A percentile compares a stretch with the other conserved stretches of the same genome.
phyloP scores from a whole-genome alignment of 768 basidiomycete species.

The Serendipita sp. region DNA sequence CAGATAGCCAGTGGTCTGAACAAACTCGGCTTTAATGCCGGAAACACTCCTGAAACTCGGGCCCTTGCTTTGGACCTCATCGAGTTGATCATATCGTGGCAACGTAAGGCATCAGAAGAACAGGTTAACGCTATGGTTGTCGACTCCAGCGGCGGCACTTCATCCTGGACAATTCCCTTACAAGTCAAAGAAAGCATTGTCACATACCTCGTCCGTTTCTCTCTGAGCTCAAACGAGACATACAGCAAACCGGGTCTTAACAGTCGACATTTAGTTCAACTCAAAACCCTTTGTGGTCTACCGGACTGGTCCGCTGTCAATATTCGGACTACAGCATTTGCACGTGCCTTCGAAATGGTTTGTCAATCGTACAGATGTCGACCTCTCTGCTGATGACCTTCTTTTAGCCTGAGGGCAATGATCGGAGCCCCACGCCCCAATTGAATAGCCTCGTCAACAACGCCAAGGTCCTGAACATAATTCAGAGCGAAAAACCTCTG shows the following conservation, averaged over 20 bases:
- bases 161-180: neutral
- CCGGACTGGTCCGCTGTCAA: slow-evolving; percentile 79
- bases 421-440: slow-evolving; percentile 12
- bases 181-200: slow-evolving; percentile 5
- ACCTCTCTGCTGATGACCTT: neutral
- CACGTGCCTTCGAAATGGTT: slow-evolving; percentile 68
- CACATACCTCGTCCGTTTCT: slow-evolving; percentile 69
- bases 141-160: slow-evolving; percentile 8
- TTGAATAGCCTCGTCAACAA: slow-evolving; percentile 48
- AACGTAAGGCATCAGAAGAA: slow-evolving; percentile 40
- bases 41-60: slow-evolving; percentile 65
- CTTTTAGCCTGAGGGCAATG: slow-evolving; percentile 48
- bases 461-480: slow-evolving; percentile 77
- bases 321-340: slow-evolving; percentile 82
- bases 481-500: slow-evolving; percentile 68
- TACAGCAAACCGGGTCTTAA: slow-evolving; percentile 18
- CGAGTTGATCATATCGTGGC: slow-evolving; percentile 90
- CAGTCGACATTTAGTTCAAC: neutral
- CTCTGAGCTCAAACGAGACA: slow-evolving; percentile 23
- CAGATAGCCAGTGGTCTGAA: slow-evolving; percentile 82
- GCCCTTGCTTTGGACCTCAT: slow-evolving; percentile 76
- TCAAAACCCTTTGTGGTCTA: neutral
- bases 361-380: slow-evolving; percentile 15
- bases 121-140: slow-evolving; percentile 12
- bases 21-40: slow-evolving; percentile 67